phyloP scores from a whole-genome alignment of 1,284 basidiomycete genomes.

The Fomitopsis betulina region DNA sequence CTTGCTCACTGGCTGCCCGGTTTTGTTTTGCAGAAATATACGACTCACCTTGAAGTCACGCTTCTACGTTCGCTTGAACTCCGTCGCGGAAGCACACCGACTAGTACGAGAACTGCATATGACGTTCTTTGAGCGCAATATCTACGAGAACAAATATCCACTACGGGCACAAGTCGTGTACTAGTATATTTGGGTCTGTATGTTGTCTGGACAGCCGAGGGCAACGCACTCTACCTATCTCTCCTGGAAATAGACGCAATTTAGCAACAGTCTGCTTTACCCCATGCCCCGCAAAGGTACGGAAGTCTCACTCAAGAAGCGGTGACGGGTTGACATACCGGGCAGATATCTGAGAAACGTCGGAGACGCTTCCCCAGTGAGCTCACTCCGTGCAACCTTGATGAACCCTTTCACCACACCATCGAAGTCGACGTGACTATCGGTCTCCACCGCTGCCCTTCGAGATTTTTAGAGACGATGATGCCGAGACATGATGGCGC shows the following conservation, averaged over 20 bases:
- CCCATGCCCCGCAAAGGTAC: background rate
- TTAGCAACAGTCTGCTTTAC: background rate
- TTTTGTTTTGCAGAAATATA: background rate
- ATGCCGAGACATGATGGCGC: background rate
- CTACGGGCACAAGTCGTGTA: constrained; percentile 58
- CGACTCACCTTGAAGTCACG: constrained; percentile 23
- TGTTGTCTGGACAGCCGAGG: background rate
- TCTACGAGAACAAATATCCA: constrained; percentile 36
- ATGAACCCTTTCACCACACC: background rate
- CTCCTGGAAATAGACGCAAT: no score
- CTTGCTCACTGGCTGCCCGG: no score
- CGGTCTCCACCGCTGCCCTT: background rate
- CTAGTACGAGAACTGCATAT: constrained; percentile 61
- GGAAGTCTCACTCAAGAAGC: background rate
- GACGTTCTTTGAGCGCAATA: constrained; percentile 40
- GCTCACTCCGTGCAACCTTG: background rate
- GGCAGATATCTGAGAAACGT: background rate
- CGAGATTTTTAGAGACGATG: no score
- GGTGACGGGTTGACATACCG: no score
- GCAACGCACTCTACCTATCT: no score
- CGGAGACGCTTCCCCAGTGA: background rate
- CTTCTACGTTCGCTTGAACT: constrained; percentile 49
- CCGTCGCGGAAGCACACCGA: constrained; percentile 60
- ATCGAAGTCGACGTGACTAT: background rate
- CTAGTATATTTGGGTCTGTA: constrained; percentile 29